Evolutionary conservation across 192 early-diverging fungal species (phyloP), one percentile per base, ranked within the genome.

Genomic region (Gigaspora rosea): DNA sequence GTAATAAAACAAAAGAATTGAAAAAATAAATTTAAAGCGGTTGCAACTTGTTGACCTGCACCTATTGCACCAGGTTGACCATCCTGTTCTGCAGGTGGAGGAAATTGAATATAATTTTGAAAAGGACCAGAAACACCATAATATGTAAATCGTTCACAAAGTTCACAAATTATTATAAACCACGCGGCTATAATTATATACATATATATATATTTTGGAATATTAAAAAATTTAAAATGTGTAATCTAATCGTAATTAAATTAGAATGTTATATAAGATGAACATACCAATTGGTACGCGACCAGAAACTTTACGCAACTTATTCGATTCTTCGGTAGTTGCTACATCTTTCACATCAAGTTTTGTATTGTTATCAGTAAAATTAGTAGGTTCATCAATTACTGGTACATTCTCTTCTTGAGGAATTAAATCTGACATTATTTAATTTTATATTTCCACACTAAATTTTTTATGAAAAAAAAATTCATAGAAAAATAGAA

Each of bases 81-180:
- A 75, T 80, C 77, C 33, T 80, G 71, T 36, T 82, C 71, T 80
- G 33, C 59, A 27, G 83, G 82, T 48, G 78, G 70, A 50, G 83
- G 83, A 41, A 82, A 80, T 67, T 86, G 85, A 48, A 88, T 82
- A 71, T 89, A 89, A 65, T 87, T 85, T 73, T 87, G 86, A 82
- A 90, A 88, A 48, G 85, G 82, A 71, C 86, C 86, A 46, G 82
- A 82, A 16, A 86, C 78, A 80, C 90, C 90, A 74, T 89, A 91
- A 77, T 86, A 89, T 8, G 88, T 87, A 70, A 91, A 91, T 20
- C 90, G 86, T 75, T 91, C 90, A 73, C 88, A 89, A 20, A 89
- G 84, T 78, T 91, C 90, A 54, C 86, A 85, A 16, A 83, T 58
- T 63, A 90, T 83, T 10, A 90, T 84, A 47, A 90, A 71, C 75